Evolutionary conservation across 1,284 basidiomycete species (phyloP), one percentile per base, ranked within the genome.

Genomic region (Ceratobasidium sp.): DNA sequence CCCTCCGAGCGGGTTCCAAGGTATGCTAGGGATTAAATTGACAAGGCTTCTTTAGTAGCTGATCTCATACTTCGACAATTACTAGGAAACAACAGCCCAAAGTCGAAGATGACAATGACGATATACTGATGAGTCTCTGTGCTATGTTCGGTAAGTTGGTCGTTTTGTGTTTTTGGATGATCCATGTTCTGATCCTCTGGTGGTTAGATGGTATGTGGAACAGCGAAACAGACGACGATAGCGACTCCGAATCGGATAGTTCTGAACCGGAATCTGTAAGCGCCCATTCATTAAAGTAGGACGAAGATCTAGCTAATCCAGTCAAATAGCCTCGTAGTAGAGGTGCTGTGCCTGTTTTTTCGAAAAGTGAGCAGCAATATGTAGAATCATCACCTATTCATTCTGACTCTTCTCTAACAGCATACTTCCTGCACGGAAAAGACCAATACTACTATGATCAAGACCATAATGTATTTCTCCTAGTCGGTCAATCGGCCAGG

Each of bases 241-340:
- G 32, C 34, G 62, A 65, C 14, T 39, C 62, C 21, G 62, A 52
- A 8, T 65, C 62, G 36, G 50, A 65, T 16, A n/a, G 30, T 28
- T 34, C 62, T 16, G 52, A 55, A 21, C 52, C 52, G 14, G 36
- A 26, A 28, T 55, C 52, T 28, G 65, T 69, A 57, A 69, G 53
- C 41, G 41, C 39, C 26, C 26, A 32, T 46, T 21, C 16, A 57
- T 32, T 41, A 21, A 26, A 28, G 30, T 21, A 12, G 50, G n/a
- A n/a, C 26, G 36, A n/a, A 32, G 36, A 45, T 21, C 39, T n/a
- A 26, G 21, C 45, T 41, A 45, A 26, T 45, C 58, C 52, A 55
- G 26, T 14, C 9, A 43, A 43, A 60, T 60, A 60, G 58, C 58
- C 58, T 28, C 39, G 36, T 14, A 6, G 58, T 36, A 60, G 23